These are phyloP conservation scores for Botryosphaeria dothidea DNA, from an alignment of 2,329 filamentous ascomycete genomes.

Conservation along the genomic window DNA sequence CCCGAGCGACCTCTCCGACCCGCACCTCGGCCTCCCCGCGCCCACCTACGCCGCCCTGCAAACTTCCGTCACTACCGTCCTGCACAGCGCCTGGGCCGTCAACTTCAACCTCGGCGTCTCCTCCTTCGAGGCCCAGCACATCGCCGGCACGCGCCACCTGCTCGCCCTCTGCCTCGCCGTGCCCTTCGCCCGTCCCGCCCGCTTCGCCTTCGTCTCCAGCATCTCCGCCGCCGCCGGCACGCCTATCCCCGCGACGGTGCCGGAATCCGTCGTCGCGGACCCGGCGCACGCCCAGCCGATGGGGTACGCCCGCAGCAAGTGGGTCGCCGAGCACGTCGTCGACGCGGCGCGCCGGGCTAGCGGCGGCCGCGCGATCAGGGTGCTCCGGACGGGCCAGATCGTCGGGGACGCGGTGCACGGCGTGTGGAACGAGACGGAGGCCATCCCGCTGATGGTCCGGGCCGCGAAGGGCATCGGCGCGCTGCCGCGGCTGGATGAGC, in stretches of 20 bases:
- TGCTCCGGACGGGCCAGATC: constrained; percentile 49
- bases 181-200: constrained; percentile 35
- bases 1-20: constrained; percentile 42
- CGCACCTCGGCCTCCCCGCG: constrained; percentile 42
- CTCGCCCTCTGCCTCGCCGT: constrained; percentile 41
- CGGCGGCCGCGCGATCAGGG: constrained; percentile 28
- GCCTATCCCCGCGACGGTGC: constrained; percentile 31
- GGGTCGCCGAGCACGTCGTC: constrained; percentile 50
- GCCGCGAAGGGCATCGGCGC: constrained; percentile 48
- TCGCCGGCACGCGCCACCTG: constrained; percentile 49
- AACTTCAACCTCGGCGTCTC: constrained; percentile 58
- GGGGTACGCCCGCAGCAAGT: constrained; percentile 55
- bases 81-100: constrained; percentile 58
- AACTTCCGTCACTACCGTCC: constrained; percentile 41
- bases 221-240: constrained; percentile 45
- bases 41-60: constrained; percentile 23
- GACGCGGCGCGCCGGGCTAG: constrained; percentile 21
- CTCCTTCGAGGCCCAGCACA: constrained; percentile 51
- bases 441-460: constrained; percentile 52
- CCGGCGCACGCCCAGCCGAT: constrained; percentile 48
- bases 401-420: constrained; percentile 49
- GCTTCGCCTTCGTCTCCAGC: constrained; percentile 50
- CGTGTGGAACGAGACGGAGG: constrained; percentile 53
- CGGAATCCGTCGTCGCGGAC: constrained; percentile 40
- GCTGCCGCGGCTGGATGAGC: constrained; percentile 47